Evolutionary conservation across 108 stramenopile species (phyloP), one percentile per base, ranked within the genome.

Genomic region (Stephanodiscus triporus): DNA sequence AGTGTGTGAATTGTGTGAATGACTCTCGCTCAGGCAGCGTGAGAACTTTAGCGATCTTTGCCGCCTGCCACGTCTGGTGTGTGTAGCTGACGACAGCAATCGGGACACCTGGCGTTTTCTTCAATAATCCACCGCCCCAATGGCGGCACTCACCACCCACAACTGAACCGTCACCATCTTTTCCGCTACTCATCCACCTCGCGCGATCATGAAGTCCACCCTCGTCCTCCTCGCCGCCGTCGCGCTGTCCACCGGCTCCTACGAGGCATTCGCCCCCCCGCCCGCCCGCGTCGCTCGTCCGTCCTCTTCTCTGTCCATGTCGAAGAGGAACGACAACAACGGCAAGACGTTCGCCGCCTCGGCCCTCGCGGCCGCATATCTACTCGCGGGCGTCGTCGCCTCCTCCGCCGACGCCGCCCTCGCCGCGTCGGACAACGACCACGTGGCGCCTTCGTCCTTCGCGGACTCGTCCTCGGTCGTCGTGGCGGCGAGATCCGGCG

Each of bases 331-430:
- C 38, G 48, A 62, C 59, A 45, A 62, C 59, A 24, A 37, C 43
- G 75, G 75, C 38, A 81, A 81, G 32, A 76, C 69, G 17, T 57
- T 81, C 70, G 80, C 75, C 38, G 75, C 70, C 32, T 76, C 80
- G 19, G 75, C 63, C 38, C 54, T 81, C 51, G 75, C 70, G 29
- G 70, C 76, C 16, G 80, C 75, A 61, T 76, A 76, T 61, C 30
- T 76, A 43, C 36, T 81, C 51, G 57, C 70, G 23, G 45, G 63
- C 45, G 42, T 81, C 26, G 23, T 76, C 53, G 63, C 75, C 49
- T 56, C 63, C 69, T 61, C 63, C 42, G 68, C 62, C 14, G 80
- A 63, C 32, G 47, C 76, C 58, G 80, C 75, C 54, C 36, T 68
- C 48, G 78, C 67, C 50, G 56, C 49, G n/a, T n/a, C n/a, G 13